Evolutionary conservation across 352 stramenopile species (phyloP).

Genomic region (Pythium insidiosum): DNA sequence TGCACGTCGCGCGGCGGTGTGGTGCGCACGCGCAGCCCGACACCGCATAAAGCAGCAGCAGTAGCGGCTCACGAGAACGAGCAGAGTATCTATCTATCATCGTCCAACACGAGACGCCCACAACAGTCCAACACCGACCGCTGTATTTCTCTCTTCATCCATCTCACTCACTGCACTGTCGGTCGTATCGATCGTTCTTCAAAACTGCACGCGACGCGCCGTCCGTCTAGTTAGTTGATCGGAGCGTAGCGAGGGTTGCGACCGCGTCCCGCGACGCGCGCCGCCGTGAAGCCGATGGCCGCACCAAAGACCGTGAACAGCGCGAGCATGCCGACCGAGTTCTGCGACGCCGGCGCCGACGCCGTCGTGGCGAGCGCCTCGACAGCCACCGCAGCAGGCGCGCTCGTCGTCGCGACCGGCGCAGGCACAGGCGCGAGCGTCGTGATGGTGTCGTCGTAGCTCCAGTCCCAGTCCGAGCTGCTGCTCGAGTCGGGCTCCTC

Average conservation of each 20-base stretch:
- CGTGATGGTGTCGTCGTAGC: constrained; percentile 1
- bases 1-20: constrained; percentile 66
- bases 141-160: too few relatives aligned
- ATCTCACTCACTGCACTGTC: too few relatives aligned
- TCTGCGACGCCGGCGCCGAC: constrained; percentile 9
- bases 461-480: background rate
- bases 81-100: too few relatives aligned
- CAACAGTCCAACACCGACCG: too few relatives aligned
- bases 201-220: too few relatives aligned
- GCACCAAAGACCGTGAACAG: constrained; percentile 25
- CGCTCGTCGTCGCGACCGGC: background rate
- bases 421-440: constrained; percentile 5
- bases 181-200: too few relatives aligned
- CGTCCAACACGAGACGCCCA: too few relatives aligned
- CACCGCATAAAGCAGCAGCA: too few relatives aligned
- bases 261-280: constrained; percentile 8
- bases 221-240: constrained; percentile 25
- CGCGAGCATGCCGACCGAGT: constrained; percentile 21
- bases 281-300: constrained; percentile 20
- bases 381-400: constrained; percentile 6
- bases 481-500: constrained; percentile 11
- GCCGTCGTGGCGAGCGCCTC: background rate
- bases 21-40: constrained; percentile 49
- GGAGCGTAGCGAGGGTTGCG: constrained; percentile 19
- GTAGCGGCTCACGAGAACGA: too few relatives aligned